Evolutionary conservation across 2,329 filamentous ascomycete genomes (phyloP), one percentile per base, ranked within the genome.

Genomic region (Aureobasidium sp.): DNA sequence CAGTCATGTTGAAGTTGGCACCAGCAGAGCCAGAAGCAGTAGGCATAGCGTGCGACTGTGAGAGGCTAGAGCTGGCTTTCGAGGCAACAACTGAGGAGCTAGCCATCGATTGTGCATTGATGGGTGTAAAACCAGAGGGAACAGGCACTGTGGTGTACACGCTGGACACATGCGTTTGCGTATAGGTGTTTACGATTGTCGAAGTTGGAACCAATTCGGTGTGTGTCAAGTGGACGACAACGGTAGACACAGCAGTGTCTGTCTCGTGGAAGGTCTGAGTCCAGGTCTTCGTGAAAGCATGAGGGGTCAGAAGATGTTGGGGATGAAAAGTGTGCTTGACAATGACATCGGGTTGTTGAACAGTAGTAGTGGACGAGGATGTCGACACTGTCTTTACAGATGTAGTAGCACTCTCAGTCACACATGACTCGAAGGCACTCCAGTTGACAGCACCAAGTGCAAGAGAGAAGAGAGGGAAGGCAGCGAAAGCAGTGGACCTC

Each of bases 381-480:
- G 57, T 59, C 27, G 45, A 34, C 57, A 59, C 57, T 25, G 34
- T 32, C 8, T 59, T 59, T n/a, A 42, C 44, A 34, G 57, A 50
- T 10, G 57, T 8, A 21, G 57, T 49, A 10, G 34, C 57, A 34
- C 57, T 59, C n/a, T 50, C n/a, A 10, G 57, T 59, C 34, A 59
- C 57, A 34, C 57, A 59, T 41, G 44, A 49, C 29, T 59, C 57
- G 10, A 59, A 50, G 10, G 57, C 57, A 29, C 45, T 59, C 44
- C 44, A 59, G 36, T 59, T 59, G 36, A 59, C 34, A 49, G 57
- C 44, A 41, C 57, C 57, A 11, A 59, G 45, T 50, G 45, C 57
- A n/a, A 59, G 21, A 34, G 57, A 49, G 45, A 59, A 59, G 34
- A 59, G 29, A 14, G 57, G 57, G 36, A 59, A 59, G 10, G 45